Base-by-base conservation (phyloP, 192 early-diverging fungal genomes). In the Umbelopsis sp. region DNA sequence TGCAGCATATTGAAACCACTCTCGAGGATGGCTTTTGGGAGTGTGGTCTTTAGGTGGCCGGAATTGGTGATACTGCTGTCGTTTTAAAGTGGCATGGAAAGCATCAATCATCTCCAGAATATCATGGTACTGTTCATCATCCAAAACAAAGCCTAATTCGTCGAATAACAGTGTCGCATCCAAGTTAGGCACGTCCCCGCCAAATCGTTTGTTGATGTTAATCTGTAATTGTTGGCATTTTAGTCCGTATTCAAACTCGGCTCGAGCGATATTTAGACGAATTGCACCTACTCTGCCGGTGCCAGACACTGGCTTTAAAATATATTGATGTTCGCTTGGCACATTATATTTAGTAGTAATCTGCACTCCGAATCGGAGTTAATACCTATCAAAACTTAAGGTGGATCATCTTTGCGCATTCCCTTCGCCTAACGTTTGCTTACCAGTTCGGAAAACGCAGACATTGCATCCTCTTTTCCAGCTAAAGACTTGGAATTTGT, bases 251-350 rank as follows among this genome's bases (percentile, higher is more conserved):
- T 41, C 38, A 41, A 5, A 41, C 2, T n/a, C 26, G 29, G n/a
- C 3, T 24, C 45, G 36, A 11, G n/a, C n/a, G n/a, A n/a, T 51
- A 49, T 25, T 20, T 14, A 20, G 0, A 43, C 22, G 11, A 29
- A 11, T 25, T 22, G 14, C 21, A 66, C 73, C 68, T 74, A 89
- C 91, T 72, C 90, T 86, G 31, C 96, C 97, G 41, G 85, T 84
- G 4, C 96, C 97, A 20, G 93, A 94, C 0, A 99, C 95, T 2
- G 97, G 97, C 76, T 91, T 91, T 29, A 99, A 76, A 25, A 99
- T 91, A 71, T 95, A 97, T 66, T 94, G 92, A 56, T 90, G 88
- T 43, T 88, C 86, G 32, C 80, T 79, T 34, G 85, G 84, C 14
- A 89, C 74, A 10, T 88, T 80, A 45, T 87, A 80, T 24, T 82